phyloP scores from a whole-genome alignment of 2,329 filamentous ascomycete genomes.

The Botryotinia narcissicola region DNA sequence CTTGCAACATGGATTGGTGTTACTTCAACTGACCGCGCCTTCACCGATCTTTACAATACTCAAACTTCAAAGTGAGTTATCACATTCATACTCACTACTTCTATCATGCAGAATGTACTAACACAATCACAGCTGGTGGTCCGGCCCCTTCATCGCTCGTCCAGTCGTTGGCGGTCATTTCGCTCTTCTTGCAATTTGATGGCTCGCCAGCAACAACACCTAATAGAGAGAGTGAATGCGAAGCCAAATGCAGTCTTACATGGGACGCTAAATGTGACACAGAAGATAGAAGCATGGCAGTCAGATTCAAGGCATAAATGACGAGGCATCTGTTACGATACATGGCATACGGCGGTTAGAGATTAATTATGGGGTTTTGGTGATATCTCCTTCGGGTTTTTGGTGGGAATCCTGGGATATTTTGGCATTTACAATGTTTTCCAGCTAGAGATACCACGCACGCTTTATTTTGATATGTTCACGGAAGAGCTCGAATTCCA shows the following conservation, averaged over 20 bases:
- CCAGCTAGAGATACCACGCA: background rate
- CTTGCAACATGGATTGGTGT: conserved; percentile 74
- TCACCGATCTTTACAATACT: conserved; percentile 77
- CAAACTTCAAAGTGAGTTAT: conserved; percentile 59
- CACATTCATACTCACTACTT: background rate
- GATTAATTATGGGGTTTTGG: background rate
- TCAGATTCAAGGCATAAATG: background rate
- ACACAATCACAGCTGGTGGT: conserved; percentile 22
- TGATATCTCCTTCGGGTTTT: background rate
- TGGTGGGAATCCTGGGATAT: no score
- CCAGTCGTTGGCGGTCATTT: conserved; percentile 82
- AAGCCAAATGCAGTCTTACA: conserved; percentile 2
- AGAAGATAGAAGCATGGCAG: background rate
- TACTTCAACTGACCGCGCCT: conserved; percentile 66
- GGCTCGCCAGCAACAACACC: background rate
- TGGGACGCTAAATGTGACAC: background rate
- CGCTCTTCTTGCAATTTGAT: conserved; percentile 60
- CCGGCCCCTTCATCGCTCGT: conserved; percentile 62
- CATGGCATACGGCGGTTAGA: background rate
- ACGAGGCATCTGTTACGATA: background rate
- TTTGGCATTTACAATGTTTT: background rate
- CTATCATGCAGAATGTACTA: background rate
- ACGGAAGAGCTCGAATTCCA: background rate
- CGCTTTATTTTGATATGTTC: background rate
- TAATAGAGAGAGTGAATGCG: background rate